phyloP scores from a whole-genome alignment of 23 red algal species.

The Gracilaria caudata region DNA sequence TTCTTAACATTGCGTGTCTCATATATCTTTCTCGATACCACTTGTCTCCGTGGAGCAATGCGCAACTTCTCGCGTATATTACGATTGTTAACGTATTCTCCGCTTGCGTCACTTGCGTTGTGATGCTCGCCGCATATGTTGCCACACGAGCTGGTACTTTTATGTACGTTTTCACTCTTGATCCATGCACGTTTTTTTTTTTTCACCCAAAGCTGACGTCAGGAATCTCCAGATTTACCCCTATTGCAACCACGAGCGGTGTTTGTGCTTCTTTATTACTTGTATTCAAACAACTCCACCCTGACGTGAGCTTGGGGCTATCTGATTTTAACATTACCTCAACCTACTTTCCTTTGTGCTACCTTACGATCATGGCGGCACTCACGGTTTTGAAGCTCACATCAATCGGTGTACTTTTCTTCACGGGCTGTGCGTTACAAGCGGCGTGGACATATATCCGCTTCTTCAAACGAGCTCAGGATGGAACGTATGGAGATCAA shows the following conservation, averaged over 20 bases:
- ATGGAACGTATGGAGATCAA: slow-evolving; percentile 37
- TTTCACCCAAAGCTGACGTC: not conserved
- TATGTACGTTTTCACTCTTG: slow-evolving; percentile 37
- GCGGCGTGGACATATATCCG: slow-evolving; percentile 75
- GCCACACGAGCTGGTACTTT: slow-evolving; percentile 11
- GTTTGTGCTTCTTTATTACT: slow-evolving; percentile 54
- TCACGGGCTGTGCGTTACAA: slow-evolving; percentile 39
- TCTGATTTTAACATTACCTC: slow-evolving; percentile 22
- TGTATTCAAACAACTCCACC: slow-evolving; percentile 65
- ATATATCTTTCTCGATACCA: not conserved
- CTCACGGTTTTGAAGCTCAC: not conserved
- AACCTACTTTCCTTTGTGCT: slow-evolving; percentile 31
- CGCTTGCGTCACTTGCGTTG: slow-evolving; percentile 19
- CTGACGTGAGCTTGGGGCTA: slow-evolving; percentile 29
- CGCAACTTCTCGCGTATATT: not conserved
- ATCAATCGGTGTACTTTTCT: slow-evolving; percentile 19
- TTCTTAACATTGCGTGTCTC: slow-evolving; percentile 19
- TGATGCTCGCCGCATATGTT: slow-evolving; percentile 36
- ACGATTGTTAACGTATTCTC: slow-evolving; percentile 32
- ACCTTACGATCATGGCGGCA: not conserved
- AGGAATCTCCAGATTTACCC: slow-evolving; percentile 51
- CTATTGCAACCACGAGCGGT: slow-evolving; percentile 59
- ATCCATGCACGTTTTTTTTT: not conserved
- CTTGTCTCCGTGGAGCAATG: slow-evolving; percentile 19
- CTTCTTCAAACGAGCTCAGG: slow-evolving; percentile 39